These are phyloP conservation scores for Coriolopsis trogii DNA, from an alignment of 1,284 basidiomycete species.

Conservation along the genomic window DNA sequence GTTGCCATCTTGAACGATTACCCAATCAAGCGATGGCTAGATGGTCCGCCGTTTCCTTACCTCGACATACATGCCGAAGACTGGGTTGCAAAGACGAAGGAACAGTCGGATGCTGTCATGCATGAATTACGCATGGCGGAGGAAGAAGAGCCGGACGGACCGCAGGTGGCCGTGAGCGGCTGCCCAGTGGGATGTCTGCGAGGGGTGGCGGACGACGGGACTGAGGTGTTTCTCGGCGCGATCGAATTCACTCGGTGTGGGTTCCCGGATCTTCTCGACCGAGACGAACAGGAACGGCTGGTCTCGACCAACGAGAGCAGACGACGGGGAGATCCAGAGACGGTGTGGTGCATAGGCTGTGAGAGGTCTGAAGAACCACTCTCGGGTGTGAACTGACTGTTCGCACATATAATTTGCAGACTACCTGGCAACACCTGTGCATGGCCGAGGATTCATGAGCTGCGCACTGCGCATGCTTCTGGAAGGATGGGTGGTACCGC, in stretches of 20 bases:
- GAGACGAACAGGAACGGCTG: constrained; percentile 36
- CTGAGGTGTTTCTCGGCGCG: constrained; percentile 49
- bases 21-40: constrained; percentile 47
- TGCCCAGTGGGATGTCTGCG: constrained; percentile 51
- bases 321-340: constrained; percentile 46
- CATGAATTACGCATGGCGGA: constrained; percentile 39
- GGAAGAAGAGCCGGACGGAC: constrained; percentile 27
- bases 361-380: constrained; percentile 29
- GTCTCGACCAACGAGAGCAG: constrained; percentile 41
- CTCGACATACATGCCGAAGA: constrained; percentile 40
- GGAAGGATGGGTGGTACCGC: constrained; percentile 56
- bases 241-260: constrained; percentile 41
- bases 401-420: no score
- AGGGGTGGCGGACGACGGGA: constrained; percentile 50
- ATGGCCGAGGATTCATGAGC: constrained; percentile 71
- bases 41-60: constrained; percentile 56
- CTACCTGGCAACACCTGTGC: constrained; percentile 56
- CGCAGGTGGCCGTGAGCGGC: constrained; percentile 36
- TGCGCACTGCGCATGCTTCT: constrained; percentile 55
- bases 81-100: constrained; percentile 35
- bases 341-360: constrained; percentile 58
- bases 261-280: constrained; percentile 38
- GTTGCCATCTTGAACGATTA: constrained; percentile 53
- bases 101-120: constrained; percentile 38
- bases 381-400: neutral